Evolutionary conservation across 2,329 filamentous ascomycete genomes (phyloP).

Genomic region (Thermoascus crustaceus): DNA sequence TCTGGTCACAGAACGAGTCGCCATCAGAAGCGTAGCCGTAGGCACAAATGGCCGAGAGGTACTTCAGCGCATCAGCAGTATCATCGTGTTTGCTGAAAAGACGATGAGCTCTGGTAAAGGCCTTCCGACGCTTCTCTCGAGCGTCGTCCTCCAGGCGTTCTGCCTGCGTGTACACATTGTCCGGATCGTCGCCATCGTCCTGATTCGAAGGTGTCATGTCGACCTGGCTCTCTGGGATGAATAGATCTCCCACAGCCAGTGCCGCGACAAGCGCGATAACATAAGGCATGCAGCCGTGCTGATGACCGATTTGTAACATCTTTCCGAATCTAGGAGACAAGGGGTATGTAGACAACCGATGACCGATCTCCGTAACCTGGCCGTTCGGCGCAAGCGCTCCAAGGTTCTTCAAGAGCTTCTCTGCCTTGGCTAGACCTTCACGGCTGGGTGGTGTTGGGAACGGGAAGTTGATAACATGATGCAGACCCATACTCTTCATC

Average conservation of each 20-base stretch:
- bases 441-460: constrained; percentile 86
- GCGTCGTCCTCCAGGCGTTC: constrained; percentile 65
- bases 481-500: constrained; percentile 88
- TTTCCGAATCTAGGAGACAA: constrained; percentile 84
- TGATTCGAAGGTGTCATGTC: constrained; percentile 50
- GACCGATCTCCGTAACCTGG: constrained; percentile 69
- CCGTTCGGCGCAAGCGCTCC: constrained; percentile 67
- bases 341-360: constrained; percentile 79
- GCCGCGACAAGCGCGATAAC: constrained; percentile 83
- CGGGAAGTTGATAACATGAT: constrained; percentile 86
- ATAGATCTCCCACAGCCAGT: constrained; percentile 79
- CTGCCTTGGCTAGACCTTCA: constrained; percentile 68
- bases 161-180: constrained; percentile 48
- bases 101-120: constrained; percentile 64
- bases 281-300: constrained; percentile 73
- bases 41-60: constrained; percentile 79
- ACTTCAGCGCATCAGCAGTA: constrained; percentile 79
- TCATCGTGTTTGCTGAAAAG: constrained; percentile 76
- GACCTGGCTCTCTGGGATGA: constrained; percentile 71
- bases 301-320: constrained; percentile 80
- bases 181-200: constrained; percentile 26
- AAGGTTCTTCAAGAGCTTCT: constrained; percentile 77
- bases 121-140: constrained; percentile 56
- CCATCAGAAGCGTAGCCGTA: constrained; percentile 62
- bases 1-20: constrained; percentile 69